Evolutionary conservation across 2,329 filamentous ascomycete genomes (phyloP).

Genomic region (Beauveria asiatica): DNA sequence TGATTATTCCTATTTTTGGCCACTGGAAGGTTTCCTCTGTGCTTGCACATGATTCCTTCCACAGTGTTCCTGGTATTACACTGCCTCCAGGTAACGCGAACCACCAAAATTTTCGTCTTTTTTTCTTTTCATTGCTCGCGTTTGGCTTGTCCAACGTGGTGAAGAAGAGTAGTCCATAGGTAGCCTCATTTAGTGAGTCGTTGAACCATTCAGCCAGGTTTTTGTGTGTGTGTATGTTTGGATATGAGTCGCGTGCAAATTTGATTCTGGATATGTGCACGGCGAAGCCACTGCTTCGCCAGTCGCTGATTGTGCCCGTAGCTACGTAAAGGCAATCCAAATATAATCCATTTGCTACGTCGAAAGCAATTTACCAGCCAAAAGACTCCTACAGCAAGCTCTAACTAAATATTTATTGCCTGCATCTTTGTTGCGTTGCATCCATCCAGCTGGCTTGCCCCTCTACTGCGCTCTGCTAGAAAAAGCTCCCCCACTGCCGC

Average conservation of each 20-base stretch:
- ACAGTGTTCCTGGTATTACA: slow-evolving; percentile 39
- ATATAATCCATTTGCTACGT: neutral
- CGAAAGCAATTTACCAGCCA: no score
- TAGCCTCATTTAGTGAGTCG: no score
- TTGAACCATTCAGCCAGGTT: no score
- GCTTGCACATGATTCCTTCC: slow-evolving; percentile 32
- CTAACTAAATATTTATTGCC: neutral
- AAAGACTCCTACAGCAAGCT: neutral
- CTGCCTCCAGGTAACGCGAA: slow-evolving; percentile 37
- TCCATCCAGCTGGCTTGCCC: neutral
- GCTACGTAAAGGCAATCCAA: neutral
- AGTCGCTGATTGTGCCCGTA: neutral
- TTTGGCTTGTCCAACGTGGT: slow-evolving; percentile 27
- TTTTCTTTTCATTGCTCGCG: slow-evolving; percentile 31
- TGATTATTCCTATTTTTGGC: slow-evolving; percentile 69
- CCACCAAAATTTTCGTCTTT: slow-evolving; percentile 8
- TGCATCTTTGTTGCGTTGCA: neutral
- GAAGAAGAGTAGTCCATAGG: slow-evolving; percentile 25
- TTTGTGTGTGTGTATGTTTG: no score
- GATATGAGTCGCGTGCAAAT: neutral
- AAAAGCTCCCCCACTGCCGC: slow-evolving; percentile 15
- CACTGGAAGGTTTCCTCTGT: slow-evolving; percentile 28
- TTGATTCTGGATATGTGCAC: neutral
- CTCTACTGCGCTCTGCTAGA: slow-evolving; percentile 16
- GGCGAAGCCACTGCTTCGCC: neutral